Base-by-base conservation (phyloP, 2,329 filamentous ascomycete species). In the Arthroderma sp. region DNA sequence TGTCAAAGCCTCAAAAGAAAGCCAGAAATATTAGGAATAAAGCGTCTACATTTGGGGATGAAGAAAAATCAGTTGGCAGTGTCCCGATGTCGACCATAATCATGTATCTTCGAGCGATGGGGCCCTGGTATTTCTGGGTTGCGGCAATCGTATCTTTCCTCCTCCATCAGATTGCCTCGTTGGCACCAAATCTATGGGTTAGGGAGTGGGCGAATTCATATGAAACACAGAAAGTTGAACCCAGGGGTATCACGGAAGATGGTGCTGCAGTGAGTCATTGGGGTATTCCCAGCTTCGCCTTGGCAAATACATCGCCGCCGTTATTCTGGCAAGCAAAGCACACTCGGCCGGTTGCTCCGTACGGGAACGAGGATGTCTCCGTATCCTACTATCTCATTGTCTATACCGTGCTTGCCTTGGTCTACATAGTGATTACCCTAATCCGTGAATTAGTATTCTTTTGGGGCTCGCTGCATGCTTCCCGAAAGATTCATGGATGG, bases 91-190 rank as follows among this genome's bases (percentile, higher is more conserved):
- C 77, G 22, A 88, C 94, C 42, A 83, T 98, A 56, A 70, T 79
- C 49, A 78, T 94, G 59, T 98, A 98, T 60, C 74, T 98, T 11
- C 68, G 66, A 48, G 77, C 88, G 51, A 98, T 98, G 91, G 91
- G 91, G n/a, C 74, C 82, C 4, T 94, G 87, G 86, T 88, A 86
- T 73, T 98, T 94, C 68, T 98, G 91, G 91, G 63, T 82, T 40
- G 68, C 84, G 32, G 83, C 88, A 15, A 66, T 80, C 9, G 53
- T 80, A 4, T 80, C 88, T 33, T 96, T 98, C 58, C 73, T 74
- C 29, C 68, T 82, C 38, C 88, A 95, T 59, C 91, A 98, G 60
- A 62, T 94, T 31, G 83, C 83, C 3, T 83, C 83, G 27, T 82
- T 96, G 2, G 86, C 83, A 0, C 93, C 87, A 32, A 95, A 91